phyloP scores from a whole-genome alignment of 306 rosid genomes.

The Lathyrus tuberosus region DNA sequence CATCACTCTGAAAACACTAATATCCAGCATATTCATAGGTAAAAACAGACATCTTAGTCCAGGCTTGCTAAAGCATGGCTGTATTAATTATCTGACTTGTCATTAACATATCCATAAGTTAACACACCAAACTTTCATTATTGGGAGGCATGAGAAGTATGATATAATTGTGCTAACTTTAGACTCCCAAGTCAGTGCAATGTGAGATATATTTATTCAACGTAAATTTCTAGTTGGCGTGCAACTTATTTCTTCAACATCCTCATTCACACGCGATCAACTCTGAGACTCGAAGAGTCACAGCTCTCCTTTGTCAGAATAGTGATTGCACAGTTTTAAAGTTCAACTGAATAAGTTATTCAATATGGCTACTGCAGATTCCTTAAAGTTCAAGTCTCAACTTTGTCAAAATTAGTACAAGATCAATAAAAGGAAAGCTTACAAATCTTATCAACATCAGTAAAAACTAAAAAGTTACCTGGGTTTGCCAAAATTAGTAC shows the following conservation, averaged over 20 bases:
- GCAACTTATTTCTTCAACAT: too few species aligned
- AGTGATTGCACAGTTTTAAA: slow-evolving; percentile 15
- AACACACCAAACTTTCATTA: slow-evolving; percentile 7
- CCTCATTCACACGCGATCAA: background rate
- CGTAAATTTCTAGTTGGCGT: background rate
- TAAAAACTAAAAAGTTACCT: slow-evolving; percentile 46
- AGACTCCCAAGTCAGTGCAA: background rate
- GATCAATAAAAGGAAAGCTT: too few species aligned
- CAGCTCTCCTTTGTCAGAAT: slow-evolving; percentile 9
- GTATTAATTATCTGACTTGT: slow-evolving; percentile 14
- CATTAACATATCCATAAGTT: slow-evolving; percentile 16
- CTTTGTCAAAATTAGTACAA: too few species aligned
- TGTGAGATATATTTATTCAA: background rate
- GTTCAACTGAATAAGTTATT: background rate
- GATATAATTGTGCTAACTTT: background rate
- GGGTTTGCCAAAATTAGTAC: slow-evolving; percentile 76
- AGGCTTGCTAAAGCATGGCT: slow-evolving; percentile 22
- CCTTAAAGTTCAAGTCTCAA: too few species aligned
- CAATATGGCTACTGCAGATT: too few species aligned
- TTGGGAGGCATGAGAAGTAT: background rate
- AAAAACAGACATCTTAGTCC: background rate
- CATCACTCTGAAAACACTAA: too few species aligned
- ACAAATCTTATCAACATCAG: slow-evolving; percentile 1
- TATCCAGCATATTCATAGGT: too few species aligned
- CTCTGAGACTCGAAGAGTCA: background rate